phyloP scores from a whole-genome alignment of 192 early-diverging fungal species.

The Phlyctochytrium arcticum region DNA sequence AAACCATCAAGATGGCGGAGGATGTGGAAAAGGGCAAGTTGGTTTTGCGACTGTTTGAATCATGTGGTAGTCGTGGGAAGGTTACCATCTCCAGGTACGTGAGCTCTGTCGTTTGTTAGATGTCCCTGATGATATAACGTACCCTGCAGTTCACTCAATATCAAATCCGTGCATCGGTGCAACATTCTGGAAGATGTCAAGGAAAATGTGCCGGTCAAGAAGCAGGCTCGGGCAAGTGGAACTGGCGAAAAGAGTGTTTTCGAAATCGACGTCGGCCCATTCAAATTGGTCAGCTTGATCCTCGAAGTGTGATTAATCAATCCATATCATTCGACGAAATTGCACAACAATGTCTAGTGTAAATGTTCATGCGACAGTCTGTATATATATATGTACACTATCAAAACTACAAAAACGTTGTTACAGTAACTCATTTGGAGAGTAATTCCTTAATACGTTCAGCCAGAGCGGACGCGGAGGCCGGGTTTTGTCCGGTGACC shows the following conservation, averaged over 20 bases:
- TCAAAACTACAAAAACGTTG: no score
- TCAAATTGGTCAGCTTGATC: not conserved
- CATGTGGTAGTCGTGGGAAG: constrained; percentile 79
- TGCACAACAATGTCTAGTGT: no score
- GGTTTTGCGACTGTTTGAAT: constrained; percentile 85
- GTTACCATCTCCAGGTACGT: constrained; percentile 46
- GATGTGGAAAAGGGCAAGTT: constrained; percentile 39
- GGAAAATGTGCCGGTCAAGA: no score
- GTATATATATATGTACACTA: no score
- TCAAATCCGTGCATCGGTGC: constrained; percentile 51
- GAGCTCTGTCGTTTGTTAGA: not conserved
- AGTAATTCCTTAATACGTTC: not conserved
- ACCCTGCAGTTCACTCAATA: constrained; percentile 40
- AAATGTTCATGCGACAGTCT: no score
- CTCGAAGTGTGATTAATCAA: no score
- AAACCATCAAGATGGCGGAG: constrained; percentile 90
- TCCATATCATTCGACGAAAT: no score
- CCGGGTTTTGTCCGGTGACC: constrained; percentile 68
- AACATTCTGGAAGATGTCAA: constrained; percentile 79
- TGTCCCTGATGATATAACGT: not conserved
- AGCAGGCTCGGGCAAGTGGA: no score
- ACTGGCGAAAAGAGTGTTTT: no score
- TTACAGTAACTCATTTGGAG: no score
- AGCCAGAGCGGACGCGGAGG: not conserved
- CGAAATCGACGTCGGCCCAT: not conserved